These are phyloP conservation scores for Plectosphaerella cucumerina DNA, from an alignment of 2,329 filamentous ascomycete genomes.

Conservation along the genomic window DNA sequence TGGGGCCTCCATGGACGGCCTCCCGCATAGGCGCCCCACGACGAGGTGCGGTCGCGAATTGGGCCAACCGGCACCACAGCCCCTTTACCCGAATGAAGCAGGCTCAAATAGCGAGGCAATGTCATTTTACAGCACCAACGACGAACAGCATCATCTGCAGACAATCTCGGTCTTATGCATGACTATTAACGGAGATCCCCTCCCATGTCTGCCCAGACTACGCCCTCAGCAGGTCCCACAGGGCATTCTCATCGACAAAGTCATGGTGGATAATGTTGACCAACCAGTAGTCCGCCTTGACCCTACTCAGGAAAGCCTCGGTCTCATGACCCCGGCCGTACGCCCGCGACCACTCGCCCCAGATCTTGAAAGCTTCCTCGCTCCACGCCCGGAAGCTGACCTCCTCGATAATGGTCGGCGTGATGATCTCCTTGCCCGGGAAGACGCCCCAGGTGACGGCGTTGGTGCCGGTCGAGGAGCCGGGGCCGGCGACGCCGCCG, in stretches of 20 bases:
- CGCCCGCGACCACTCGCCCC: conserved; percentile 87
- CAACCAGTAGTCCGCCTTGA: conserved; percentile 73
- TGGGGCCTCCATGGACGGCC: too few species aligned
- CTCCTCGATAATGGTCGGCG: conserved; percentile 93
- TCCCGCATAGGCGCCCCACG: too few species aligned
- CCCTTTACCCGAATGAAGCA: too few species aligned
- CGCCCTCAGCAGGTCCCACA: conserved; percentile 64
- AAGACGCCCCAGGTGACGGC: conserved; percentile 97
- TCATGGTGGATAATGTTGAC: conserved; percentile 88
- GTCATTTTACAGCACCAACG: too few species aligned
- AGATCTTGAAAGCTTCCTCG: conserved; percentile 94
- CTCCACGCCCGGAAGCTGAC: conserved; percentile 92
- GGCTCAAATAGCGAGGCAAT: too few species aligned
- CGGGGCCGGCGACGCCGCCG: conserved; percentile 25
- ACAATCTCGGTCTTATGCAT: too few species aligned
- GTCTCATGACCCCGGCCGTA: conserved; percentile 73
- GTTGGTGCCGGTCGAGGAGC: conserved; percentile 61
- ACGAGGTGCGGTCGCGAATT: too few species aligned
- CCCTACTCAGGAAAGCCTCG: conserved; percentile 63
- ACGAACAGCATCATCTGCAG: too few species aligned
- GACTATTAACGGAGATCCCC: too few species aligned
- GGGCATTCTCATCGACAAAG: conserved; percentile 63
- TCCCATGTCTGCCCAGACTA: neutral
- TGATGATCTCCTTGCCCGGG: conserved; percentile 91
- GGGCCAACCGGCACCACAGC: too few species aligned